Base-by-base conservation (phyloP, 495 filamentous ascomycete species). In the Tuber microsphaerosporum region DNA sequence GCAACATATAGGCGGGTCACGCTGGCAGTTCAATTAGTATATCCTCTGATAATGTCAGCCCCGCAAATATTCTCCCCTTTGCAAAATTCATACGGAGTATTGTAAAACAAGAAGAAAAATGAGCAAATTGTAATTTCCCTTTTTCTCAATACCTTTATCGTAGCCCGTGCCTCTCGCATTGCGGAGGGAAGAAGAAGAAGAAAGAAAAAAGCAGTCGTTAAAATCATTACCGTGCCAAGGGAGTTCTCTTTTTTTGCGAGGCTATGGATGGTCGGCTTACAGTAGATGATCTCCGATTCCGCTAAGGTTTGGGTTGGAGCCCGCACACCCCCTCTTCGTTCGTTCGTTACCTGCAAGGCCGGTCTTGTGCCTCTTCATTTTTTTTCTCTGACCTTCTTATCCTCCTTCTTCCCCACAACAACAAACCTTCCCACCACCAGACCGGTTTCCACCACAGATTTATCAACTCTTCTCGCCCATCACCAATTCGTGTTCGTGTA, bases 201-300 rank as follows among this genome's bases (percentile, higher is more conserved):
- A 34, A 19, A 12, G 19, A 34, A 34, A 65, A 65, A 65, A 65
- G 56, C 26, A 34, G 56, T 65, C 56, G 26, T 34, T 65, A 65
- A 65, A 65, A 65, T 65, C 56, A 65, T 65, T 65, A 65, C 56
- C 56, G 26, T 65, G 56, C 56, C 14, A 61, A 26, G 51, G 56
- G 26, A 7, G 56, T 7, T n/a, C 56, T 17, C 16, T 65, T 19
- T 65, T 65, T 34, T 65, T 65, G 56, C 56, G 26, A 14, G 56
- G 56, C 14, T 34, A 19, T 7, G 48, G 48, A 65, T 65, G 56
- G 56, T 65, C 0, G 56, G 56, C 12, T 6, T 26, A 26, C 14
- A 8, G 26, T 34, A 34, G 56, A 14, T 65, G 14, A 65, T 65
- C 56, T 31, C 56, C 56, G n/a, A 34, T 65, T 34, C 26, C 56